Conservation (phyloP, 192 early-diverging fungal genomes). For the Linnemannia elongata region DNA sequence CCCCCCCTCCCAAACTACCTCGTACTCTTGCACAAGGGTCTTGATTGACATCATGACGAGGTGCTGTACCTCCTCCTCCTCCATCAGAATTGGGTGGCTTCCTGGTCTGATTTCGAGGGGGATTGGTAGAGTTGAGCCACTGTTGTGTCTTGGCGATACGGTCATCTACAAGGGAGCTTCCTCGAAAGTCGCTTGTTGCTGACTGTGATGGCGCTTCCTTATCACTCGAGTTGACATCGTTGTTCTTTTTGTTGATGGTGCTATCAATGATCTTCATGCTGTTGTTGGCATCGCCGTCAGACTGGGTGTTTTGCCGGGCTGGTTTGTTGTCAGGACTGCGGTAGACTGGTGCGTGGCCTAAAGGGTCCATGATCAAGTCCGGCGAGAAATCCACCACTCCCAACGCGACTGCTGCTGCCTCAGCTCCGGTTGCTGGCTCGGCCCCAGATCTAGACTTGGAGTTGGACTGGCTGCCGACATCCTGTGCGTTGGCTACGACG, state of each 20-base stretch:
- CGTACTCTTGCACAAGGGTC: constrained; percentile 14
- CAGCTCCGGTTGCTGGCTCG: background rate
- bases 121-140: background rate
- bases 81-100: background rate
- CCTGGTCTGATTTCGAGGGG: background rate
- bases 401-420: background rate
- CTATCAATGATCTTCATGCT: background rate
- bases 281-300: background rate
- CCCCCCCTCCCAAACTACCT: background rate
- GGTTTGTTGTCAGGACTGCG: background rate
- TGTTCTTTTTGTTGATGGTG: background rate
- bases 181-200: background rate
- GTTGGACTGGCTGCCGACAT: background rate
- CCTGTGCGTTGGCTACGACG: background rate
- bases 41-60: constrained; percentile 17
- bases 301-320: background rate
- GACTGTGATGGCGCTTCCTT: background rate
- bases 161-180: background rate
- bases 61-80: background rate
- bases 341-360: background rate
- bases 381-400: background rate
- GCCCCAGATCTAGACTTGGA: background rate
- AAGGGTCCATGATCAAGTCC: background rate
- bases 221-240: background rate
- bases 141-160: background rate